Evolutionary conservation across 805 yeast species (phyloP), one percentile per base, ranked within the genome.

Genomic region (Metschnikowia koreensis): DNA sequence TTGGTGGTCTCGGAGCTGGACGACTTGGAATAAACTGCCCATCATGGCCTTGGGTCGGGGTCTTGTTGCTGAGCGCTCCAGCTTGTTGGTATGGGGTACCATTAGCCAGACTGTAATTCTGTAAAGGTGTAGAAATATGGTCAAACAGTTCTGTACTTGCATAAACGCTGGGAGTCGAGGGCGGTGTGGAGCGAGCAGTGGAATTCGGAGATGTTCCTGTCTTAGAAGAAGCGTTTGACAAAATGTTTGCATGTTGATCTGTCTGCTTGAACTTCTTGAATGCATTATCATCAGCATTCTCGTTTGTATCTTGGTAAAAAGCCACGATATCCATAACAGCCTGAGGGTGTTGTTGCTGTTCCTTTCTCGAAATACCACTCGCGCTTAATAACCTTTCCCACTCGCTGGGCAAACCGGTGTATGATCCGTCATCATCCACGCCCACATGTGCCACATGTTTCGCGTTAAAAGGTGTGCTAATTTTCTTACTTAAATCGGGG

Each of bases 361-460:
- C 99, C 56, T 82, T 87, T 56, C 81, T 83, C 6, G 97, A 83
- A 53, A 94, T 91, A 48, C 97, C 97, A 61, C 91, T 87, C 1
- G 94, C 88, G 11, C 86, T 79, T 48, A 94, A 76, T 36, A 92
- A 75, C 55, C 82, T 80, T 56, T 90, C 90, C 99, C 99, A 94
- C 62, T 90, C 96, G 29, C 82, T 85, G 0, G 99, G 99, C 41
- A 94, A 74, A 2, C 97, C 98, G 0, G 94, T 89, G 66, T 87
- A 93, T 41, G 88, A 87, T 11, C 97, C 97, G 17, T 90, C 81
- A 56, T 80, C 81, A 67, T 93, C 97, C 46, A 89, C 85, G 26
- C 96, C 97, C 9, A 94, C 98, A 63, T 94, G 98, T 15, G 94
- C 90, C 36, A 90, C 86, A 64, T 92, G 97, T 63, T 89, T 85